Conservation (phyloP, 768 basidiomycete species). For the Phanerochaete carnosa region DNA sequence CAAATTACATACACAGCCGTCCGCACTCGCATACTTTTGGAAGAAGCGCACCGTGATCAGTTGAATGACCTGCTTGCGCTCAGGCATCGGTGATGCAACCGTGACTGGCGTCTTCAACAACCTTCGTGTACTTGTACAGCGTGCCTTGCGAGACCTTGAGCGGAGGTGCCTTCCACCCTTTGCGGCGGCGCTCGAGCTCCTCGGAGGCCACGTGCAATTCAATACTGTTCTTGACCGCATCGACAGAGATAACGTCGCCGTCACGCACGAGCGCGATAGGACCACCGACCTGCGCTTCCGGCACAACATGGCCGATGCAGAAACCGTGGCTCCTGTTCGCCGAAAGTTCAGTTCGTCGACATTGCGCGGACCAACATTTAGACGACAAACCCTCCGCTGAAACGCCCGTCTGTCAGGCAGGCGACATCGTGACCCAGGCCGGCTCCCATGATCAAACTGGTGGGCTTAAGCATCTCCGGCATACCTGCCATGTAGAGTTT, state of each 20-base stretch:
- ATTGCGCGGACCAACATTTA: conserved; percentile 8
- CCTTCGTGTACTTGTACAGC: conserved; percentile 84
- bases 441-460: conserved; percentile 97
- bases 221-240: conserved; percentile 84
- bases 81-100: conserved; percentile 90
- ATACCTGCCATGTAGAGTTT: conserved; percentile 57
- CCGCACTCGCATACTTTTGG: neutral
- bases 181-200: conserved; percentile 72
- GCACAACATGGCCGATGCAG: conserved; percentile 95
- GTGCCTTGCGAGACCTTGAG: conserved; percentile 82
- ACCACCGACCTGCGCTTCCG: conserved; percentile 92
- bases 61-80: conserved; percentile 15
- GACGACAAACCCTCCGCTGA: conserved; percentile 86
- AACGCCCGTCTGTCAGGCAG: conserved; percentile 95
- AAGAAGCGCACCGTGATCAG: neutral
- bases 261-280: conserved; percentile 89
- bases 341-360: neutral
- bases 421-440: conserved; percentile 95
- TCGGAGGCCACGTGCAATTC: conserved; percentile 73
- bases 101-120: conserved; percentile 86
- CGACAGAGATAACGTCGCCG: conserved; percentile 84
- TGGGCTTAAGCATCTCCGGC: conserved; percentile 99
- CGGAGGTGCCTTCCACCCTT: conserved; percentile 78
- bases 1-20: neutral
- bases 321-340: conserved; percentile 84